A percentile compares a stretch with the other conserved stretches of the same genome.
Conservation (phyloP, 1,284 basidiomycete species). For the Anthracocystis setariae region DNA sequence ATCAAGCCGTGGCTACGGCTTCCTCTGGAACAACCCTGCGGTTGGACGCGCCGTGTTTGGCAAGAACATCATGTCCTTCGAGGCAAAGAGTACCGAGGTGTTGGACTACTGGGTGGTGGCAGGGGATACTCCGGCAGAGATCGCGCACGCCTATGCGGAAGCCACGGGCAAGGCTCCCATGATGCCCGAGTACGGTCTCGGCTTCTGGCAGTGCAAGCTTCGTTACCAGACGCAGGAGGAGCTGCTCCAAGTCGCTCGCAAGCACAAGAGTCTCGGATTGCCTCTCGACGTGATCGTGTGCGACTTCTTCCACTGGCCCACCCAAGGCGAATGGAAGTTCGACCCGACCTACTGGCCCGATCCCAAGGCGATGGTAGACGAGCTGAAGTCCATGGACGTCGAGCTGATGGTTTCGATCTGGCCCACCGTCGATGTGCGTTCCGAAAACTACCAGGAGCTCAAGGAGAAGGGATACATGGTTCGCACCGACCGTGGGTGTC, state of each 20-base stretch:
- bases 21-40: slow-evolving; percentile 38
- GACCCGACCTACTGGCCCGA: slow-evolving; percentile 31
- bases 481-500: slow-evolving; percentile 19
- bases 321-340: slow-evolving; percentile 34
- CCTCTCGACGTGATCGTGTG: slow-evolving; percentile 31
- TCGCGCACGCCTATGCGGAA: slow-evolving; percentile 19
- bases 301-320: slow-evolving; percentile 42
- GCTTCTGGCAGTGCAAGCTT: slow-evolving; percentile 33
- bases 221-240: slow-evolving; percentile 36
- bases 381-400: slow-evolving; percentile 15
- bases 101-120: slow-evolving; percentile 45
- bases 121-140: slow-evolving; percentile 13
- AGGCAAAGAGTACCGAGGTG: slow-evolving; percentile 15
- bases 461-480: slow-evolving; percentile 26
- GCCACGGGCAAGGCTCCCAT: slow-evolving; percentile 21
- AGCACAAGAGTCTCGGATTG: slow-evolving; percentile 20
- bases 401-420: slow-evolving; percentile 40
- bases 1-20: slow-evolving; percentile 33
- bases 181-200: slow-evolving; percentile 38
- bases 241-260: slow-evolving; percentile 22
- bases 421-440: slow-evolving; percentile 33
- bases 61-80: slow-evolving; percentile 35
- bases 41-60: slow-evolving; percentile 29
- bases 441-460: slow-evolving; percentile 16
- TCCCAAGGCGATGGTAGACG: slow-evolving; percentile 30